Percentiles rank a stretch among this genome's conserved stretches.
These are phyloP conservation scores for Backusella circina DNA, from an alignment of 192 early-diverging fungal species.

Conservation along the genomic window DNA sequence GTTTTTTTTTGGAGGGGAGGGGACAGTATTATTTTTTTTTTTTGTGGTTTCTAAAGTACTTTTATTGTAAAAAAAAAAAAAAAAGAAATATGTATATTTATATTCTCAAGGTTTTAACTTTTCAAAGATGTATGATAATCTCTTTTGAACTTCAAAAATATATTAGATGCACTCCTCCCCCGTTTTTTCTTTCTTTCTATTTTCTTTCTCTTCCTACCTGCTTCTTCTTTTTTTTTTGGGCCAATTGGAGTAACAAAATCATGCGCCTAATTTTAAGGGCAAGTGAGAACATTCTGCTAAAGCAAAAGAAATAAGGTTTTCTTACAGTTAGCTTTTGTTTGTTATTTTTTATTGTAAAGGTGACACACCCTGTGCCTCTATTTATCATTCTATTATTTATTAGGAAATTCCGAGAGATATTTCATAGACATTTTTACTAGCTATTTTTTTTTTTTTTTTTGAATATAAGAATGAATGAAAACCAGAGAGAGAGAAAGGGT, in stretches of 20 bases:
- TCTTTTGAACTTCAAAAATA: too few relatives aligned
- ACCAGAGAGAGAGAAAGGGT: too few relatives aligned
- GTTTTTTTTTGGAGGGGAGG: neutral
- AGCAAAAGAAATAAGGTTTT: neutral
- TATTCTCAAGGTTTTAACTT: too few relatives aligned
- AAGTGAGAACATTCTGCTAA: neutral
- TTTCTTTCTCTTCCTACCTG: neutral
- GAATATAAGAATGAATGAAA: too few relatives aligned
- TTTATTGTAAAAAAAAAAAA: neutral
- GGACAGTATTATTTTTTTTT: too few relatives aligned
- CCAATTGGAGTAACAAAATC: neutral
- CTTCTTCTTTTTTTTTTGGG: neutral
- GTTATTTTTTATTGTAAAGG: neutral
- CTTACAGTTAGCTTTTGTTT: neutral
- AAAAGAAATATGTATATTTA: too few relatives aligned
- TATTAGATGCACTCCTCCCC: too few relatives aligned
- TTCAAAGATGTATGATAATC: too few relatives aligned
- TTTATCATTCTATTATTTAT: neutral
- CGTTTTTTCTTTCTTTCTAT: too few relatives aligned
- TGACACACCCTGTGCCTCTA: neutral
- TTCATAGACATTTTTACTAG: too few relatives aligned
- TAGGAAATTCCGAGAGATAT: neutral
- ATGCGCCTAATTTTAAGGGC: neutral
- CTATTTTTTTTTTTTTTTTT: too few relatives aligned
- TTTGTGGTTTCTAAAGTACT: neutral